Conservation (phyloP, 75 land plant species). For the Gnetum montanum region DNA sequence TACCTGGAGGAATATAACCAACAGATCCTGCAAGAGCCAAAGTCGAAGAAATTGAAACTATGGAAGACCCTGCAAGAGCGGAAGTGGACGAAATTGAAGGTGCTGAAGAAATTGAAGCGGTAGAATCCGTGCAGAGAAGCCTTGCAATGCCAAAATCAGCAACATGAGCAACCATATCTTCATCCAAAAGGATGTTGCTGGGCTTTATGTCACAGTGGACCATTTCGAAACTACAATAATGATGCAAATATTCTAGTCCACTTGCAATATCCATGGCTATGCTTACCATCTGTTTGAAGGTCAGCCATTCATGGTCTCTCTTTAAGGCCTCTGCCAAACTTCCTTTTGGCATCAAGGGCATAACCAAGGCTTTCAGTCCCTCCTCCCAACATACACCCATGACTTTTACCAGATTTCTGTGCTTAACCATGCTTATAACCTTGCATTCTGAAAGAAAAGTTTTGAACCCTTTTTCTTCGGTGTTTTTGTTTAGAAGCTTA, state of each 20-base stretch:
- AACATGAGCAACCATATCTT: not conserved
- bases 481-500: conserved; percentile 23
- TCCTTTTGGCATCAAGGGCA: not conserved
- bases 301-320: no score
- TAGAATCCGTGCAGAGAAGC: no score
- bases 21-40: not conserved
- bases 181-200: no score
- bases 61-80: no score
- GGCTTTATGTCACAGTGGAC: conserved; percentile 1
- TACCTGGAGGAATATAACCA: conserved; percentile 3
- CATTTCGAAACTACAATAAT: not conserved
- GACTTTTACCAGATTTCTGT: not conserved
- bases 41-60: not conserved
- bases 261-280: not conserved
- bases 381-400: not conserved
- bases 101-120: no score
- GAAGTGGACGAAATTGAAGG: no score
- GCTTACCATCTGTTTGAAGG: not conserved
- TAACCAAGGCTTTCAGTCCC: not conserved
- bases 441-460: no score
- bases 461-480: no score
- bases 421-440: not conserved
- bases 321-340: not conserved
- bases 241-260: not conserved
- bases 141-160: conserved; percentile 1